Base-by-base conservation (phyloP, 2,329 filamentous ascomycete genomes). In the Aspergillus sp. region DNA sequence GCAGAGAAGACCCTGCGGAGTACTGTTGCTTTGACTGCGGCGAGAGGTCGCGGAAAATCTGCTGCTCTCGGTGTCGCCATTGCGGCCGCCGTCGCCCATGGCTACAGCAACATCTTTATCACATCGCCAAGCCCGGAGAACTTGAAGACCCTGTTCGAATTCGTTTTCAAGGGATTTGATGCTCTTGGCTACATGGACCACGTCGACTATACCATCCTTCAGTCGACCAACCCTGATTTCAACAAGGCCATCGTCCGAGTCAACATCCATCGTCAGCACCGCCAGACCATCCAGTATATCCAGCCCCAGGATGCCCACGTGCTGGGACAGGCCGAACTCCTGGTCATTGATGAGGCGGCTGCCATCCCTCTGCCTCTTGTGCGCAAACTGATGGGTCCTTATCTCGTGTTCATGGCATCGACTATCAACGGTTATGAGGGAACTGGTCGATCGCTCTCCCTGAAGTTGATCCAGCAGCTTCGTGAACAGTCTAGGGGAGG, bases 401-500 rank as follows among this genome's bases (percentile, higher is more conserved):
- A 99, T 76, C 82, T 99, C 42, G 92, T 98, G 9, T 99, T 99
- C 78, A 98, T 99, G 95, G 92, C 96, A 0, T 99, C 95, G 0
- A 99, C 95, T 1, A 97, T 99, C 79, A 98, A 98, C 73, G 95
- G 95, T 59, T 99, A 99, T 74, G 95, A 99, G 80, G 95, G 95
- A 58, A 99, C 95, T 6, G 95, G 95, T 46, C 87, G 95, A 59
- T 98, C 95, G 1, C 83, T 99, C 6, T 98, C 95, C 0, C 81
- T 99, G 56, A 99, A 99, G 79, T 84, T 99, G 65, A 97, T 99
- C 65, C 96, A 98, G 75, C 94, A 99, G 77, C 85, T 99, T 24
- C 89, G 95, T 59, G 94, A 99, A 70, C 93, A 99, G 73, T 96
- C 94, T 36, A 84, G 90, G 68, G 86, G 87, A 45, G 84, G 83